Evolutionary conservation across 1,284 basidiomycete species (phyloP), one percentile per base, ranked within the genome.

Genomic region (Somion occarium): DNA sequence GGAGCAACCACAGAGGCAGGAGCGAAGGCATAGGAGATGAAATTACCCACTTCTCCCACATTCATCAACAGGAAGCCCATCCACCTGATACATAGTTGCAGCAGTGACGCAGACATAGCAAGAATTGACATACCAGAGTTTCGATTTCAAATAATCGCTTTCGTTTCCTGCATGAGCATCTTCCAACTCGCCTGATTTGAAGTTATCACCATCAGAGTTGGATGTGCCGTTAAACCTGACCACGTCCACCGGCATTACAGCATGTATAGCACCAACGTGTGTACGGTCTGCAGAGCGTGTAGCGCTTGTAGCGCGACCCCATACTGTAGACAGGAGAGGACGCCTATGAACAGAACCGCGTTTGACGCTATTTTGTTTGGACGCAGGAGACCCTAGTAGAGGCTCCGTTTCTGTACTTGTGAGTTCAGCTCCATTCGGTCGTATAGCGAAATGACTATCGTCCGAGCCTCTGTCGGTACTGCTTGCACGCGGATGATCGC

Each of bases 1-100:
- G 95, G 96, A 1, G 96, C 95, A n/a, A 98, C 93, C 12, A 98
- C 75, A 19, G 88, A 92, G 5, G 95, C 94, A 2, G 96, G 95
- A 4, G 95, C 87, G 56, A 87, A 90, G 1, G 82, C 89, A 59
- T 93, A 98, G 1, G 90, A 89, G 50, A 93, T 80, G 57, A 98
- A 98, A 64, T 98, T 98, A 12, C 92, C 91, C 22, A 83, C 69
- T 72, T 99, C 96, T 13, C 96, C 96, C 11, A 97, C 56, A 56
- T 91, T 91, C 86, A 98, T 96, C 43, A 98, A 74, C 11, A 82
- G 61, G 55, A 98, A 87, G 0, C 96, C 96, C 5, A 81, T 61
- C 93, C 95, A 97, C 95, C 95, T 90, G 22, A 27, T 50, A 39
- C 7, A 34, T 34, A 34, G 24, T 23, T 20, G 42, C 30, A 53